A percentile compares a stretch with the other conserved stretches of the same genome.
phyloP scores from a whole-genome alignment of 2,329 filamentous ascomycete species.

The Pyricularia sp. region DNA sequence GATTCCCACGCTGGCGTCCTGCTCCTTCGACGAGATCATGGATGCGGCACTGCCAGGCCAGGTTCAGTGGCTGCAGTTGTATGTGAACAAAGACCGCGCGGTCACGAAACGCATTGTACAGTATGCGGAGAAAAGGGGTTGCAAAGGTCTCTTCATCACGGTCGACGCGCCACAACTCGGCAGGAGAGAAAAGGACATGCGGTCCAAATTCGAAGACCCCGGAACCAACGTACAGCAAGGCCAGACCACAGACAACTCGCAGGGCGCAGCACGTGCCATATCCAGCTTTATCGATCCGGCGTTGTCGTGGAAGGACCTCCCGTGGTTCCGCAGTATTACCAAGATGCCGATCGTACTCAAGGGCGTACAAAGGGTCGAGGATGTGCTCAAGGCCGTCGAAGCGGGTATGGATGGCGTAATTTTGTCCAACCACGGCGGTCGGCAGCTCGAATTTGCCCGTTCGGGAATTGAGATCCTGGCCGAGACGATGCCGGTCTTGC shows the following conservation, averaged over 20 bases:
- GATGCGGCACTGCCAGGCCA: constrained; percentile 74
- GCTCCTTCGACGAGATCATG: constrained; percentile 94
- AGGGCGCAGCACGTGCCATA: constrained; percentile 91
- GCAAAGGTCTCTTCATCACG: constrained; percentile 95
- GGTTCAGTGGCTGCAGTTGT: constrained; percentile 93
- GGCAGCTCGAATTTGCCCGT: constrained; percentile 85
- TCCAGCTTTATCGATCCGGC: constrained; percentile 93
- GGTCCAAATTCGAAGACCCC: constrained; percentile 76
- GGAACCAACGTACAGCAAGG: constrained; percentile 77
- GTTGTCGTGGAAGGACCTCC: constrained; percentile 88
- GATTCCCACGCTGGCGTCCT: constrained; percentile 95
- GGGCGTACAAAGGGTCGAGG: constrained; percentile 92
- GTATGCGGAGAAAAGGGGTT: constrained; percentile 85
- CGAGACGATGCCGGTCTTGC: constrained; percentile 84
- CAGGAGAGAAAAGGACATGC: constrained; percentile 95
- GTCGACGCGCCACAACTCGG: constrained; percentile 95
- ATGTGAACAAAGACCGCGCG: constrained; percentile 90
- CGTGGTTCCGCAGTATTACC: constrained; percentile 87
- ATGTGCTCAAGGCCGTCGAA: constrained; percentile 81
- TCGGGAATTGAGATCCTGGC: constrained; percentile 85
- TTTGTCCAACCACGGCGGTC: constrained; percentile 89
- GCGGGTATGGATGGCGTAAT: constrained; percentile 81
- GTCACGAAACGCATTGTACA: constrained; percentile 86
- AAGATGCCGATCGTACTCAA: constrained; percentile 94
- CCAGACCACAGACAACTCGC: constrained; percentile 68